Evolutionary conservation across 1,139 yeast species (phyloP).

Genomic region (Eremothecium coryli): DNA sequence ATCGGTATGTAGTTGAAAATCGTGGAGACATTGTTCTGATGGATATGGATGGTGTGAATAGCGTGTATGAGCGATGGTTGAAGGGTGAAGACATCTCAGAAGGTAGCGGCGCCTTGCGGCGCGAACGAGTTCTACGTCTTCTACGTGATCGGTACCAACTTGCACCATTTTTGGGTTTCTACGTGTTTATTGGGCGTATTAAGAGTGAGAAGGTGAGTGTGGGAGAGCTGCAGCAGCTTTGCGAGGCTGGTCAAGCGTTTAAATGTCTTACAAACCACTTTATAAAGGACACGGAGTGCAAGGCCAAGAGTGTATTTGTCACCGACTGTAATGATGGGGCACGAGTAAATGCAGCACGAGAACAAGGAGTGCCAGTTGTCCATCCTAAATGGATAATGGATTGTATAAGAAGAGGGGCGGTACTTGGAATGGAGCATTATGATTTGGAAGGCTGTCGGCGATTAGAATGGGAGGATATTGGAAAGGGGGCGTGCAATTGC

Average conservation of each 20-base stretch:
- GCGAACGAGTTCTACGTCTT: constrained; percentile 16
- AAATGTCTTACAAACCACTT: constrained; percentile 21
- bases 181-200: constrained; percentile 27
- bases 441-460: constrained; percentile 30
- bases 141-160: constrained; percentile 16
- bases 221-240: constrained; percentile 16
- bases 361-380: constrained; percentile 40
- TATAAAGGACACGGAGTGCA: constrained; percentile 16
- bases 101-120: constrained; percentile 2
- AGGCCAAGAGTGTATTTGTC: constrained; percentile 17
- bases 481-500: constrained; percentile 42
- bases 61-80: constrained; percentile 26
- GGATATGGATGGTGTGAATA: constrained; percentile 15
- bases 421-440: constrained; percentile 44
- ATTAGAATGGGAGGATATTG: constrained; percentile 29
- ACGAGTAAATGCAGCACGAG: constrained; percentile 25
- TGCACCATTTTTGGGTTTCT: constrained; percentile 20
- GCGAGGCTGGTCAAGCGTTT: constrained; percentile 17
- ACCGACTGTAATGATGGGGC: constrained; percentile 23
- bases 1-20: constrained; percentile 22
- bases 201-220: constrained; percentile 9
- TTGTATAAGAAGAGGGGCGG: constrained; percentile 51
- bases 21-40: constrained; percentile 26
- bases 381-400: constrained; percentile 72
- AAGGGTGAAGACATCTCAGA: constrained; percentile 24